Conservation (phyloP, 2,329 filamentous ascomycete species). For the Stemphylium lycopersici region DNA sequence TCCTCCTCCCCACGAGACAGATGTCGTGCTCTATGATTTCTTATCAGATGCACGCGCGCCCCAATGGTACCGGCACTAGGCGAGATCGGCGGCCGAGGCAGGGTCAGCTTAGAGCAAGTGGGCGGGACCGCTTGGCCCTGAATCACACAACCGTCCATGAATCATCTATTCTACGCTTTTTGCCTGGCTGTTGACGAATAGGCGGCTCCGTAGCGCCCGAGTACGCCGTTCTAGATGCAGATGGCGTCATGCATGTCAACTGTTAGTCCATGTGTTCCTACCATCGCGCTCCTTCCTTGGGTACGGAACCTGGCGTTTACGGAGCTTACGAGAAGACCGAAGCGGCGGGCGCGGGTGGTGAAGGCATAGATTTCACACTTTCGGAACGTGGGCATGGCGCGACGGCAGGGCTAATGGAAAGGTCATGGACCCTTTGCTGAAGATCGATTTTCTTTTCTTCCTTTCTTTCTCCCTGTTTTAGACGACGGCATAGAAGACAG, state of each 20-base stretch:
- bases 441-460: neutral
- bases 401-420: neutral
- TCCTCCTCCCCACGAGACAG: no score
- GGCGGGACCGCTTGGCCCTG: no score
- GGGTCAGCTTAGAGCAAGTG: no score
- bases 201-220: neutral
- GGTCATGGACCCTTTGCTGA: neutral
- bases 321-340: slow-evolving; percentile 7
- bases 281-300: slow-evolving; percentile 20
- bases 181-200: neutral
- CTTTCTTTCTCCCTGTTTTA: neutral
- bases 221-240: slow-evolving; percentile 22
- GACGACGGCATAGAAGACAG: neutral
- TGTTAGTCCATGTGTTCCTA: slow-evolving; percentile 35
- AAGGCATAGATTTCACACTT: slow-evolving; percentile 30
- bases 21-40: no score
- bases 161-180: neutral
- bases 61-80: no score
- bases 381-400: slow-evolving; percentile 15
- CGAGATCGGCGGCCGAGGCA: no score
- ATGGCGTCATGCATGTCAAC: slow-evolving; percentile 27
- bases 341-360: slow-evolving; percentile 26
- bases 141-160: neutral
- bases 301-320: no score
- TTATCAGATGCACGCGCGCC: no score